Evolutionary conservation across 192 early-diverging fungal species (phyloP), one percentile per base, ranked within the genome.

Genomic region (Linderina pennispora): DNA sequence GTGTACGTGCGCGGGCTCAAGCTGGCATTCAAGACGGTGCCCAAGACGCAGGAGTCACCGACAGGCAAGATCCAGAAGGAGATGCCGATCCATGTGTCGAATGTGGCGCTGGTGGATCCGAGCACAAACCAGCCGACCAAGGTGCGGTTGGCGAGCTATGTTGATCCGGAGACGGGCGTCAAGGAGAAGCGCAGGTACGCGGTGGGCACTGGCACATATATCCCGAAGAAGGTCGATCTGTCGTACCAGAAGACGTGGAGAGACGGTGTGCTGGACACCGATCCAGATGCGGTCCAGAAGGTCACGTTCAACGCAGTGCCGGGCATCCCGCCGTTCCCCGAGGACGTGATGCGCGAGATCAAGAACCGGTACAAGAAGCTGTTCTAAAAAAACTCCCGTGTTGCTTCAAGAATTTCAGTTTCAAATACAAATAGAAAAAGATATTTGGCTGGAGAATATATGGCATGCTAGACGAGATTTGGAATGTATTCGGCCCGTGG

Each of bases 91-190:
- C 78, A 81, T 45, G 75, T 83, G 38, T 79, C 81, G 3, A 79
- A 89, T 51, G 68, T 89, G 4, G 73, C 78, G 7, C 46, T 89
- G 40, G 65, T 89, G n/a, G 87, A 89, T 50, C 85, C 87, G 11
- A 61, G 53, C 43, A 65, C 56, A 8, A 43, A 58, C 17, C 35
- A 48, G 56, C 62, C 69, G 11, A 61, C 69, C 5, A 64, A 58
- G 45, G 51, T 73, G 18, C 28, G 33, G n/a, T 17, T 65, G 26
- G 44, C 24, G 2, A 42, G 15, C 1, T 53, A 42, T 31, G 14
- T 31, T 2, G 45, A 73, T 25, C 62, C 69, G 0, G 49, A 65
- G 4, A 64, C 52, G 1, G 50, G 48, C 8, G 32, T 20, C 1
- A 49, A 26, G 19, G 61, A 63, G 36, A 55, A 15, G 37, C 55